Evolutionary conservation across 2,329 filamentous ascomycete species (phyloP), one percentile per base, ranked within the genome.

Genomic region (Grosmannia penicillata): DNA sequence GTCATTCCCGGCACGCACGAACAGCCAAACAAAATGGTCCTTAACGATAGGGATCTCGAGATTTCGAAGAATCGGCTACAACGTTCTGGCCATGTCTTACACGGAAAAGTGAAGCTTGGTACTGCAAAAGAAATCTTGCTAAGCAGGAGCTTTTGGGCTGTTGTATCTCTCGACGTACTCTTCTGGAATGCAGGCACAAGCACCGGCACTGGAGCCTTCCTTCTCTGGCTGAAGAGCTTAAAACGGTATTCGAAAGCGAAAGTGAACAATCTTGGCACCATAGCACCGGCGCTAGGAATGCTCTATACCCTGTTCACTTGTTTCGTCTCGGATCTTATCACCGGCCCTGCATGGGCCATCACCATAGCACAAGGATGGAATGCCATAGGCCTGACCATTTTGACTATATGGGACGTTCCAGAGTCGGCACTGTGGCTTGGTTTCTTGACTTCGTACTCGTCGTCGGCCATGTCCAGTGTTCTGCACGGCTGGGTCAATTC

Each of bases 161-260:
- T 75, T 8, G 53, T 72, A 0, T 42, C 65, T 1, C 55, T 70
- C 23, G 64, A 71, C 32, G 57, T 70, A 5, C 56, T 75, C 19
- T 75, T 75, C 52, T 75, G 68, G 66, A 73, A 74, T 40, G 59
- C 61, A 6, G 53, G 60, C n/a, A 63, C 54, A 26, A 53, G 68
- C 33, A 62, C 60, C 1, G 58, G 51, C 7, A 56, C 61, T 1
- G 70, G 67, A 3, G 63, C 60, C 0, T 75, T 68, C 41, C 49
- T 74, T 3, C 57, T 77, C 0, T 76, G 71, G 71, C 54, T 76
- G 33, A 75, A 75, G 52, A 69, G 63, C 39, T 47, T 75, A 13
- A 19, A 37, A 5, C 38, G 42, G 14, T 43, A 38, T 18, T 22
- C 13, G 9, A 22, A n/a, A 7, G 18, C 42, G 5, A 8, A 29